A percentile compares a stretch with the other conserved stretches of the same genome.
Evolutionary conservation across 371 early-diverging fungal species (phyloP).

Genomic region (Apophysomyces trapeziformis): DNA sequence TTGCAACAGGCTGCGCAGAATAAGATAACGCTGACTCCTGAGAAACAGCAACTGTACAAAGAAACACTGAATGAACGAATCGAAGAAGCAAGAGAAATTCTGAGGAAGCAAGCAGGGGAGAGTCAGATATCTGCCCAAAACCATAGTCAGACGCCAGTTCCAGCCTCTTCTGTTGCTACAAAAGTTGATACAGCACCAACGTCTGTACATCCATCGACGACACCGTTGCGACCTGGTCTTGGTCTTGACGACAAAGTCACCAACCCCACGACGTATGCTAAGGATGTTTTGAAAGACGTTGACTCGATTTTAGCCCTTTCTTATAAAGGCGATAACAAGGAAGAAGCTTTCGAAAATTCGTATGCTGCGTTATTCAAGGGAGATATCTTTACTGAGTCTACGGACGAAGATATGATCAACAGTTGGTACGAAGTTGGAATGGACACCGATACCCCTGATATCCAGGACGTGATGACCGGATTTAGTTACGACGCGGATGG

Average conservation of each 20-base stretch:
- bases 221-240: constrained; percentile 36
- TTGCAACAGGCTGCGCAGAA: constrained; percentile 39
- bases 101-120: constrained; percentile 16
- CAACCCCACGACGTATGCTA: constrained; percentile 37
- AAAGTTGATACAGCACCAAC: background rate
- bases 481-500: constrained; percentile 43
- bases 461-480: constrained; percentile 27
- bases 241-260: constrained; percentile 36
- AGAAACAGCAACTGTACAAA: constrained; percentile 34
- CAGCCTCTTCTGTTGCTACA: background rate
- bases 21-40: constrained; percentile 24
- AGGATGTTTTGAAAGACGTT: constrained; percentile 43
- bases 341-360: constrained; percentile 32
- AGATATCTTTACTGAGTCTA: constrained; percentile 15
- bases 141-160: constrained; percentile 13
- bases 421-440: constrained; percentile 44
- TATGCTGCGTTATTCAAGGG: constrained; percentile 10
- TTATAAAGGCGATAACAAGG: constrained; percentile 46
- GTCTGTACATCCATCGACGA: background rate
- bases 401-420: constrained; percentile 12
- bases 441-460: constrained; percentile 34
- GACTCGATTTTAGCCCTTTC: constrained; percentile 22
- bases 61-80: constrained; percentile 38
- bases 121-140: constrained; percentile 11
- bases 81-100: constrained; percentile 26